These are phyloP conservation scores for Paramecium pentaurelia DNA, from an alignment of 73 alveolate species.

Conservation along the genomic window DNA sequence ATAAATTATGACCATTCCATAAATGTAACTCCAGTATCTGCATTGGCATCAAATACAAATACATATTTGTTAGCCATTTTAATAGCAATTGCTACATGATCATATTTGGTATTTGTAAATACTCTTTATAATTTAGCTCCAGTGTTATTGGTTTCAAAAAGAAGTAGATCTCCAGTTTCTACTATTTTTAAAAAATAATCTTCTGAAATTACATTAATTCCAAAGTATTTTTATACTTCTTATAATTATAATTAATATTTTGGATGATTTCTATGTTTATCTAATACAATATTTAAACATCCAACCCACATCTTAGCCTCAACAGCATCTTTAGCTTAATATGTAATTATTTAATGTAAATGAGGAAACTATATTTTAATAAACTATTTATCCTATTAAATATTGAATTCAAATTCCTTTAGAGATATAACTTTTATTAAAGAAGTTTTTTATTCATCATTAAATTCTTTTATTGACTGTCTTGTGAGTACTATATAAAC, in stretches of 20 bases:
- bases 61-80: conserved; percentile 3
- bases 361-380: not conserved
- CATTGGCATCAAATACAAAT: conserved; percentile 49
- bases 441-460: not conserved
- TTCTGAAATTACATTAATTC: conserved; percentile 41
- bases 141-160: conserved; percentile 50
- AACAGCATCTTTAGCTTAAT: conserved; percentile 1
- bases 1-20: conserved; percentile 49
- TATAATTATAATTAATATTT: not conserved
- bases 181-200: conserved; percentile 30
- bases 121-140: conserved; percentile 52
- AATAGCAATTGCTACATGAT: conserved; percentile 59
- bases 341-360: not conserved
- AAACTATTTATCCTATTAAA: not conserved
- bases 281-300: not conserved
- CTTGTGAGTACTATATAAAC: not conserved
- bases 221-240: not conserved
- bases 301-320: conserved; percentile 24
- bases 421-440: not conserved
- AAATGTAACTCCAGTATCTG: conserved; percentile 58
- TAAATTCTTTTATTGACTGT: not conserved
- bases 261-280: not conserved
- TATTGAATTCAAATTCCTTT: not conserved
- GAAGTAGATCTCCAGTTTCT: conserved; percentile 56
- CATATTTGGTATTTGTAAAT: conserved; percentile 47